Percentiles rank a stretch among this genome's conserved stretches.
Evolutionary conservation across 2,329 filamentous ascomycete species (phyloP).

Genomic region (Hymenoscyphus fraxineus): DNA sequence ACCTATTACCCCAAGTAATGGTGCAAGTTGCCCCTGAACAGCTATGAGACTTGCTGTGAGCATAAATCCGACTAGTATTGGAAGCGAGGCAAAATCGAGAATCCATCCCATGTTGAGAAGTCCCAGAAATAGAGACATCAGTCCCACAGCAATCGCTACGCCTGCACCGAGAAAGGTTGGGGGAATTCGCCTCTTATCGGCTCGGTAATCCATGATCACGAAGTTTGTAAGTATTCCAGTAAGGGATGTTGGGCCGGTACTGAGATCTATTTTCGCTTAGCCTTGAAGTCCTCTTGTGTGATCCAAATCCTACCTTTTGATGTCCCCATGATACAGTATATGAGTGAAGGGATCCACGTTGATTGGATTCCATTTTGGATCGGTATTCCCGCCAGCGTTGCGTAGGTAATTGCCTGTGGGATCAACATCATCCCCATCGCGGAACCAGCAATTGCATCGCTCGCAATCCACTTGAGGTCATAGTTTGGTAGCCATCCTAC

Average conservation of each 20-base stretch:
- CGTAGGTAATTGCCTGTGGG: conserved; percentile 59
- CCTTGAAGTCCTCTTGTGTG: neutral
- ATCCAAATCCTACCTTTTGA: conserved; percentile 49
- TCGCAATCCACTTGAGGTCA: conserved; percentile 56
- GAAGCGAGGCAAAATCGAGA: conserved; percentile 62
- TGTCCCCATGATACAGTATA: conserved; percentile 59
- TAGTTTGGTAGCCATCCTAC: conserved; percentile 61
- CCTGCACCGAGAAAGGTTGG: conserved; percentile 37
- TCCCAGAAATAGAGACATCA: conserved; percentile 56
- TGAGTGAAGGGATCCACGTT: conserved; percentile 53
- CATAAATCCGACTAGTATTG: conserved; percentile 62
- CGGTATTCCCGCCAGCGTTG: conserved; percentile 58
- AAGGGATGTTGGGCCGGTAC: conserved; percentile 59
- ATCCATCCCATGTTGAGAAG: conserved; percentile 62
- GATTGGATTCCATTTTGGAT: conserved; percentile 59
- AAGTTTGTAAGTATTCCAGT: conserved; percentile 61
- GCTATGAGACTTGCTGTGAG: conserved; percentile 64
- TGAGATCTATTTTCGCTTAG: conserved; percentile 48
- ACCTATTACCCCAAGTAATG: conserved; percentile 35
- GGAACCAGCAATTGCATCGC: conserved; percentile 58
- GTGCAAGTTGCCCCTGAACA: conserved; percentile 55
- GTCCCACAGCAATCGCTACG: conserved; percentile 60
- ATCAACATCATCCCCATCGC: conserved; percentile 59
- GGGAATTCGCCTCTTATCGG: neutral
- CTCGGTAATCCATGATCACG: conserved; percentile 47